Conservation (phyloP, 495 filamentous ascomycete species). For the Aspergillus cristatus region DNA sequence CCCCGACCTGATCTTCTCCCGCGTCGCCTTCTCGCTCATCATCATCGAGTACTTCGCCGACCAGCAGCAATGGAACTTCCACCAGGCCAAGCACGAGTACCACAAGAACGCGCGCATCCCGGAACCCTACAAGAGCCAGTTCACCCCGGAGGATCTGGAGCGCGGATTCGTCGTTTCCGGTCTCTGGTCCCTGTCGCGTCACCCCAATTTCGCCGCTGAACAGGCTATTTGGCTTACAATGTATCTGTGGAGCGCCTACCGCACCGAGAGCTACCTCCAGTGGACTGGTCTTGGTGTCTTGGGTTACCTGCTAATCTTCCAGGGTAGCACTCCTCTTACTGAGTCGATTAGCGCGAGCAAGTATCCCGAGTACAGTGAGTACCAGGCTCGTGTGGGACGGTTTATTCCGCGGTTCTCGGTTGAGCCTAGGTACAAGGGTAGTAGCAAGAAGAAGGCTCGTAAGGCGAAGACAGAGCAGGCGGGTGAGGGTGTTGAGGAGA, state of each 20-base stretch:
- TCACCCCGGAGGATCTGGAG: constrained; percentile 66
- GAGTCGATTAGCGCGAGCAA: constrained; percentile 71
- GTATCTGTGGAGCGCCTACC: constrained; percentile 78
- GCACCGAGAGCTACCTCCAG: constrained; percentile 58
- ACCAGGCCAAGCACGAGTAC: constrained; percentile 70
- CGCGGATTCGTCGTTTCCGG: constrained; percentile 83
- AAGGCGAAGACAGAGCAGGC: constrained; percentile 2
- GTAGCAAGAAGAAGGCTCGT: constrained; percentile 13
- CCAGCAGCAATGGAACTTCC: constrained; percentile 90
- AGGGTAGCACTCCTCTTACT: constrained; percentile 78
- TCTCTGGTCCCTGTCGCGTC: constrained; percentile 75
- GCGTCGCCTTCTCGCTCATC: constrained; percentile 58
- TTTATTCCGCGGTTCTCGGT: constrained; percentile 62
- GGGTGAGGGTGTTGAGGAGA: constrained; percentile 4
- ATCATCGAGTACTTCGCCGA: constrained; percentile 75
- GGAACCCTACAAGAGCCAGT: constrained; percentile 29
- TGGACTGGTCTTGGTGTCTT: constrained; percentile 71
- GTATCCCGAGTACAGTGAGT: constrained; percentile 81
- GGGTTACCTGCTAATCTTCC: constrained; percentile 70
- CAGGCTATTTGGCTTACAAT: constrained; percentile 82
- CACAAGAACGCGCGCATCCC: constrained; percentile 61
- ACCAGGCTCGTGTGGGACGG: constrained; percentile 71
- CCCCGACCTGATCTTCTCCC: constrained; percentile 60
- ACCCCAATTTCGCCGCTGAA: constrained; percentile 92
- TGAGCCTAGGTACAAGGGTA: constrained; percentile 27